phyloP scores from a whole-genome alignment of 805 yeast species.

The Ogataea angusta region DNA sequence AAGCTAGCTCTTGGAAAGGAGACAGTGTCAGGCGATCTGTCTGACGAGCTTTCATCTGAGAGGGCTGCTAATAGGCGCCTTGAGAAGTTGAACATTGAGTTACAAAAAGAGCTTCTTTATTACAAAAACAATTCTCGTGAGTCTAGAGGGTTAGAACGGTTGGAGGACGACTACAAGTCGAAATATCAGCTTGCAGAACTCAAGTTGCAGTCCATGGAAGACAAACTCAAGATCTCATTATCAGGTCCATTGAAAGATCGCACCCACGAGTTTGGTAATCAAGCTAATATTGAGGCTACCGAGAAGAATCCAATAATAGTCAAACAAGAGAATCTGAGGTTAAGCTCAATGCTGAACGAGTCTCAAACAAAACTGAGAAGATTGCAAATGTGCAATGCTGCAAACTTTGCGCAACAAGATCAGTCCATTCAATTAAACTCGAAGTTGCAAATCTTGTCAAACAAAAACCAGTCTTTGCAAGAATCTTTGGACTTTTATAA shows the following conservation, averaged over 20 bases:
- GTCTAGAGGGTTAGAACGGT: conserved; percentile 37
- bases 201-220: conserved; percentile 40
- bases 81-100: conserved; percentile 31
- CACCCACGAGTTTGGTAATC: conserved; percentile 16
- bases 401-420: conserved; percentile 33
- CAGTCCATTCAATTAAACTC: conserved; percentile 46
- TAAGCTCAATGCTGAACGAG: conserved; percentile 35
- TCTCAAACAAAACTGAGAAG: conserved; percentile 33
- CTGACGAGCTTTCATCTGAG: conserved; percentile 25
- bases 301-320: conserved; percentile 25
- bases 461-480: conserved; percentile 54
- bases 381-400: conserved; percentile 25
- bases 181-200: conserved; percentile 48
- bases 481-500: conserved; percentile 60
- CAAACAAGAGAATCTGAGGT: conserved; percentile 34
- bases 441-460: conserved; percentile 52
- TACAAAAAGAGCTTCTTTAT: conserved; percentile 35
- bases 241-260: conserved; percentile 30
- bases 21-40: neutral
- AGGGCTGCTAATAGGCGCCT: conserved; percentile 31
- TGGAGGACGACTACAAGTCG: conserved; percentile 37
- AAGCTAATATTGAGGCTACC: conserved; percentile 13
- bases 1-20: conserved; percentile 27
- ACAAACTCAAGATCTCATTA: conserved; percentile 27
- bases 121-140: conserved; percentile 29